phyloP scores from a whole-genome alignment of 495 filamentous ascomycete genomes.

The Aspergillus hancockii region DNA sequence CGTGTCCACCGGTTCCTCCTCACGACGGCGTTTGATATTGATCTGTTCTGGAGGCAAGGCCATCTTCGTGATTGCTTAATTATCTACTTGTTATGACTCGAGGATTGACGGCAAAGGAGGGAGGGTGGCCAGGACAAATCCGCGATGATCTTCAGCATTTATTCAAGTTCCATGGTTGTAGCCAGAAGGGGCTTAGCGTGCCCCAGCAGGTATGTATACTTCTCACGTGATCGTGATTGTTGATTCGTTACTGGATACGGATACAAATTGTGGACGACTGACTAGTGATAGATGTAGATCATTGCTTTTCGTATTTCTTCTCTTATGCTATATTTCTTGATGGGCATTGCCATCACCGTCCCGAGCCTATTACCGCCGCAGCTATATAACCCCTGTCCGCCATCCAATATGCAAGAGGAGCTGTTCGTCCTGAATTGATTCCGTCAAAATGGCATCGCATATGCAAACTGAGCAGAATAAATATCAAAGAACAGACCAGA shows the following conservation, averaged over 20 bases:
- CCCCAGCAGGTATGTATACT: background rate
- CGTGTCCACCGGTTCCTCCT: constrained; percentile 57
- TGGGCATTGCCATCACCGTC: constrained; percentile 14
- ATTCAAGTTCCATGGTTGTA: constrained; percentile 14
- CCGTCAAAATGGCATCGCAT: constrained; percentile 29
- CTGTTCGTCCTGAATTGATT: constrained; percentile 22
- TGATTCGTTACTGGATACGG: constrained; percentile 23
- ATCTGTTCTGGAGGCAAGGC: constrained; percentile 54
- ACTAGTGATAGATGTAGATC: constrained; percentile 9
- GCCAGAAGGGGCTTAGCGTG: constrained; percentile 18
- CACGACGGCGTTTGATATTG: constrained; percentile 56
- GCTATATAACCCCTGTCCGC: constrained; percentile 13
- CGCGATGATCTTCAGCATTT: constrained; percentile 8
- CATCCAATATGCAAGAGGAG: constrained; percentile 17
- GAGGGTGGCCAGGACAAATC: background rate
- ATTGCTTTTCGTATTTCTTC: constrained; percentile 17
- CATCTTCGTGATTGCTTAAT: constrained; percentile 26
- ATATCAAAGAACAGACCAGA: constrained; percentile 22
- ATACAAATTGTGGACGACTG: background rate
- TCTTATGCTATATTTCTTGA: constrained; percentile 15
- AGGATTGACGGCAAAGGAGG: constrained; percentile 8
- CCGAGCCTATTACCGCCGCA: constrained; percentile 17
- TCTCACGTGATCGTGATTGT: constrained; percentile 16
- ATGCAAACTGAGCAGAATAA: constrained; percentile 24
- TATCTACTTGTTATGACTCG: background rate